phyloP scores from a whole-genome alignment of 768 basidiomycete genomes.

The Podaxis carcinomalis region DNA sequence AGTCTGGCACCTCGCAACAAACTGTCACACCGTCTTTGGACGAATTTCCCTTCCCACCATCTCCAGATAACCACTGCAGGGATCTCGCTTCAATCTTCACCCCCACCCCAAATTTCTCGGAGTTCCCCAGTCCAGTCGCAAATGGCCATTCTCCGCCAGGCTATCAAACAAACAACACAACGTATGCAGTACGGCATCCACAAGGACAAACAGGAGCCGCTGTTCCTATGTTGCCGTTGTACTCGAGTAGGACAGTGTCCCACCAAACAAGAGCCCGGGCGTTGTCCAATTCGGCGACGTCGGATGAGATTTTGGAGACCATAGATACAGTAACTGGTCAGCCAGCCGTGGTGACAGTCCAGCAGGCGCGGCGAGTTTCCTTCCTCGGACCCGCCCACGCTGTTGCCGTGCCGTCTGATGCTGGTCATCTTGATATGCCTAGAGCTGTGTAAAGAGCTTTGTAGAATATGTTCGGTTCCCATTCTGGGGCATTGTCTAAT shows the following conservation, averaged over 20 bases:
- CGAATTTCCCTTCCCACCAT: background rate
- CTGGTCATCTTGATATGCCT: background rate
- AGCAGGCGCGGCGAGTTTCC: conserved; percentile 1
- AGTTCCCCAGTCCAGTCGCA: background rate
- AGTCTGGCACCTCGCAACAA: background rate
- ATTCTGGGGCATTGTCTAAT: background rate
- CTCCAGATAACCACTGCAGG: background rate
- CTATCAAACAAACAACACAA: background rate
- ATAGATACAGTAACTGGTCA: background rate
- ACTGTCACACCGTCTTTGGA: background rate
- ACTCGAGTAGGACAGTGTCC: background rate
- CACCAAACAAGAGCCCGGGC: background rate
- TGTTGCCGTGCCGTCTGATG: background rate
- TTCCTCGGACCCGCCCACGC: background rate
- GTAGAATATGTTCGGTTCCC: background rate
- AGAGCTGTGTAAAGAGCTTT: conserved; percentile 1
- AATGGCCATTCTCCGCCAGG: background rate
- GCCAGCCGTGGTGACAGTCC: background rate
- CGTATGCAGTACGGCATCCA: background rate
- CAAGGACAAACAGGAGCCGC: background rate
- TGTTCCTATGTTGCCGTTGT: background rate
- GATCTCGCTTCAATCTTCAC: background rate
- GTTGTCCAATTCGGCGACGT: background rate
- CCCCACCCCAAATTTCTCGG: background rate
- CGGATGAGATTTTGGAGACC: background rate